Base-by-base conservation (phyloP, 257 asterid genomes). In the Catharanthus roseus region DNA sequence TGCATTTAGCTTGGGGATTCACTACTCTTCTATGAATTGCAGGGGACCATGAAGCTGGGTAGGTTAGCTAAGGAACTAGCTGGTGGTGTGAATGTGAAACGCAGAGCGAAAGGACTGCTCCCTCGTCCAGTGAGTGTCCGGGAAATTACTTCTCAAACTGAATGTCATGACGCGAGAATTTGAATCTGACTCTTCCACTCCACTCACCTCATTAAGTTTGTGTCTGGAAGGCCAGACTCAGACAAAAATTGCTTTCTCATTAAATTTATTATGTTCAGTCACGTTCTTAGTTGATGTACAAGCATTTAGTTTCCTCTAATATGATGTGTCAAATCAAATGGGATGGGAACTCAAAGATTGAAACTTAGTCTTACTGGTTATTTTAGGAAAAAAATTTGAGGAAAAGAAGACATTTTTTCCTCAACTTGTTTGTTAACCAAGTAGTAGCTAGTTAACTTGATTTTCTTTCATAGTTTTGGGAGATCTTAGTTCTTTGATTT, bases 41-140 rank as follows among this genome's bases (percentile, higher is more conserved):
- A 93, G 97, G 99, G 97, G 44, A 74, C 97, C 69, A 39, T 91
- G 85, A 95, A 89, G 86, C 86, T 95, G 49, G 71, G 76, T 70
- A 87, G 99, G 88, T 68, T 95, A 72, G 96, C 96, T 4, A 95
- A 83, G 85, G 89, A 88, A 77, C 74, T 88, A 80, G 93, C 95
- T 7, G 90, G 85, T 50, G 86, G 78, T 65, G 96, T 95, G 69
- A 95, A 91, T 81, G 78, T 82, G 85, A 95, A 90, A 75, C 97
- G 96, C 76, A 87, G 74, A 82, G 82, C 90, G 75, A 91, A 73
- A 86, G 97, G 99, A 75, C 81, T 95, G 75, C 92, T 95, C 60
- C 97, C 99, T 74, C 97, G 99, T 41, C 87, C 96, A 31, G 99
- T 93, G 84, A 89, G 96, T 86, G 72, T 75, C 53, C 19, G 4